Evolutionary conservation across 768 basidiomycete species (phyloP).

Genomic region (Termitomyces eurrhizus): DNA sequence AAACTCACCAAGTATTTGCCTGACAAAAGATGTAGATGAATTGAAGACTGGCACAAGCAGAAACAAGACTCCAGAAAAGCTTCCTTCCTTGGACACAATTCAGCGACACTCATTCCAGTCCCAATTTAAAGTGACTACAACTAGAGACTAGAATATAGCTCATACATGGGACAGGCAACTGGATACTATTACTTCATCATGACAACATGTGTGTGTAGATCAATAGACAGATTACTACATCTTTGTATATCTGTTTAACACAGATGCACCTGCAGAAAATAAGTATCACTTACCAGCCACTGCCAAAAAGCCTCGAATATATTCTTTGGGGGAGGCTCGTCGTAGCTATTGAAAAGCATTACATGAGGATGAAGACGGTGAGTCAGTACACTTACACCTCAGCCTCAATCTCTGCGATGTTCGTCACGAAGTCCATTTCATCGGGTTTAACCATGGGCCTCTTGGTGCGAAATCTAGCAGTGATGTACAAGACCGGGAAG

Average conservation of each 20-base stretch:
- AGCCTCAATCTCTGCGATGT: constrained; percentile 67
- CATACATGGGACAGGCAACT: background rate
- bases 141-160: background rate
- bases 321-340: constrained; percentile 71
- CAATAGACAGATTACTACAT: background rate
- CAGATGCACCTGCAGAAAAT: background rate
- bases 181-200: background rate
- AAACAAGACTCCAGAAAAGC: background rate
- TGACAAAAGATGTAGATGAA: no score
- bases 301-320: constrained; percentile 68
- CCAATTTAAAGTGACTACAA: background rate
- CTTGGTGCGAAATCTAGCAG: constrained; percentile 52
- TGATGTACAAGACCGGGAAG: constrained; percentile 74
- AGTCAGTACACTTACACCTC: constrained; percentile 38
- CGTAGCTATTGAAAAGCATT: constrained; percentile 35
- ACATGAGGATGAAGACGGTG: background rate
- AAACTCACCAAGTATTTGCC: no score
- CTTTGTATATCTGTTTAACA: background rate
- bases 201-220: background rate
- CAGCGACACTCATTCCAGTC: background rate
- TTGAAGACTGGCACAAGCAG: no score
- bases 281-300: constrained; percentile 61
- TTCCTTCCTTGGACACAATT: background rate
- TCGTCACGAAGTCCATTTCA: constrained; percentile 84
- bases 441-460: constrained; percentile 39